phyloP scores from a whole-genome alignment of 2,329 filamentous ascomycete species.

The Colletotrichum liriopes region DNA sequence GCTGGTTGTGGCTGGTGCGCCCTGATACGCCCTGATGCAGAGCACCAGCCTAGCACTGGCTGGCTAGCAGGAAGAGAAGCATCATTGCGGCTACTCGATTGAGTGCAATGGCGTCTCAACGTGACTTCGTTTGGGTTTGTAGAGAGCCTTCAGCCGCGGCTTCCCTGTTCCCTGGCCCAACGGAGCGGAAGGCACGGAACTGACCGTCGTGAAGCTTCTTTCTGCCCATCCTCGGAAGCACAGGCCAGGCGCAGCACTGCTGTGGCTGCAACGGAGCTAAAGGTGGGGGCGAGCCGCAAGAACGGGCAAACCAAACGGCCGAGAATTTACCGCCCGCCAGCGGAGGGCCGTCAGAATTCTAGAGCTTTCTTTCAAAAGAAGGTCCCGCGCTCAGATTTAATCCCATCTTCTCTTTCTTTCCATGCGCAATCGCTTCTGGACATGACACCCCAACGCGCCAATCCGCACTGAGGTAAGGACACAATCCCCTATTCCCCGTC shows the following conservation, averaged over 20 bases:
- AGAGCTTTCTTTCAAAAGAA: conserved; percentile 45
- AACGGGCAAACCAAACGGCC: conserved; percentile 40
- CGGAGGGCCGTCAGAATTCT: conserved; percentile 44
- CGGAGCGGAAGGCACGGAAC: not conserved
- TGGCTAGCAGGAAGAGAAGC: not conserved
- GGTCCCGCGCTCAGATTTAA: conserved; percentile 29
- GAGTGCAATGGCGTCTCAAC: no score
- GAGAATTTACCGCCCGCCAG: conserved; percentile 39
- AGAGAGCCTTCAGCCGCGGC: not conserved
- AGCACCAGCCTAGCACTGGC: not conserved
- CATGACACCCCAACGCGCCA: conserved; percentile 43
- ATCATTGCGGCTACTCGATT: not conserved
- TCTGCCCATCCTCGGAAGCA: conserved; percentile 1
- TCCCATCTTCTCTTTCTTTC: conserved; percentile 28
- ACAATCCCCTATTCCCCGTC: not conserved
- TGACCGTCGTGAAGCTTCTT: not conserved
- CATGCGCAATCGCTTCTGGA: conserved; percentile 30
- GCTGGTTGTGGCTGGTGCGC: not conserved
- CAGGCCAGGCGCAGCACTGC: conserved; percentile 2
- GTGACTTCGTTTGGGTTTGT: not conserved
- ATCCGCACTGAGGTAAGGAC: conserved; percentile 44
- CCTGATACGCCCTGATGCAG: not conserved
- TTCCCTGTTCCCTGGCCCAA: not conserved
- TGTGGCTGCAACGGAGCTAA: not conserved
- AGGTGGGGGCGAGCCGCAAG: conserved; percentile 26